phyloP scores from a whole-genome alignment of 371 early-diverging fungal genomes.

The Parasitella parasitica region DNA sequence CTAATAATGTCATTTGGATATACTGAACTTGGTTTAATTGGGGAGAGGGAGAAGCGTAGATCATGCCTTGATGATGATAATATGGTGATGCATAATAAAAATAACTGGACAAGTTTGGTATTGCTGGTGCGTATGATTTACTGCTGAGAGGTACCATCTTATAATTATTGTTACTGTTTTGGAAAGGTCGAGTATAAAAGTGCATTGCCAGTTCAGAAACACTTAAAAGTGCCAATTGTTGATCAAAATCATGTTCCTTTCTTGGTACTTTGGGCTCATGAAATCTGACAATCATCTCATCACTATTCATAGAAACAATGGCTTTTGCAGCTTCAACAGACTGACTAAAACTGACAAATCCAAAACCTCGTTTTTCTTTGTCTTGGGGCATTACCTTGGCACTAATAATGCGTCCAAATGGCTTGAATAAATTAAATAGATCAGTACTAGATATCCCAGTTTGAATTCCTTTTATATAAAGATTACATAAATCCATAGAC shows the following conservation, averaged over 20 bases:
- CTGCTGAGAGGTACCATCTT: not conserved
- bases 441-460: slow-evolving; percentile 38
- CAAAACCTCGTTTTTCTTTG: slow-evolving; percentile 74
- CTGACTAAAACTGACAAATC: slow-evolving; percentile 86
- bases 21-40: not conserved
- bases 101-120: not conserved
- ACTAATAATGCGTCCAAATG: slow-evolving; percentile 92
- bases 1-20: not conserved
- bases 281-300: slow-evolving; percentile 12
- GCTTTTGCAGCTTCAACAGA: slow-evolving; percentile 87
- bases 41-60: not conserved
- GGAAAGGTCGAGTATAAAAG: not conserved
- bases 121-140: not conserved
- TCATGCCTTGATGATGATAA: not conserved
- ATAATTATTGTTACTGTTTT: not conserved
- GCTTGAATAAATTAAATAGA: slow-evolving; percentile 46
- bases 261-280: slow-evolving; percentile 19
- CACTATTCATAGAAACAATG: slow-evolving; percentile 74
- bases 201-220: not conserved
- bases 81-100: not conserved
- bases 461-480: slow-evolving; percentile 51
- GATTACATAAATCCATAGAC: slow-evolving; percentile 24
- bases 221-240: slow-evolving; percentile 1
- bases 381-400: slow-evolving; percentile 97
- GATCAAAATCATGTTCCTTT: slow-evolving; percentile 3